phyloP scores from a whole-genome alignment of 1,139 yeast species.

The Protomyces inundatus region DNA sequence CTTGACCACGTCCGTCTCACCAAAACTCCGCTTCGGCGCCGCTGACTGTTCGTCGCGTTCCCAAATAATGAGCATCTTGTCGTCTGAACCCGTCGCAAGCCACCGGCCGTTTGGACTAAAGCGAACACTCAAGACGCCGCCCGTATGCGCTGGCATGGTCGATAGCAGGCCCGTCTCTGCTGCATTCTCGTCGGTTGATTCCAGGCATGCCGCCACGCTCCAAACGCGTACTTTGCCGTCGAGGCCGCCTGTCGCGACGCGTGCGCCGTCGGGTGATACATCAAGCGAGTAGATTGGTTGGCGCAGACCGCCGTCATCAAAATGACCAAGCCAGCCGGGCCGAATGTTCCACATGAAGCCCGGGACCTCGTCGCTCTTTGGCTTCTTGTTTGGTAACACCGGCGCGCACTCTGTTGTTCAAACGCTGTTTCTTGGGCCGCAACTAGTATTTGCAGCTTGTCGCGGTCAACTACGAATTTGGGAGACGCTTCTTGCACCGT shows the following conservation, averaged over 20 bases:
- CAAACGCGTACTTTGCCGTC: constrained; percentile 92
- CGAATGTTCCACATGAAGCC: constrained; percentile 5
- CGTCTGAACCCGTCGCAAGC: constrained; percentile 92
- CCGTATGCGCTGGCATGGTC: constrained; percentile 76
- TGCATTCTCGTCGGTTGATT: constrained; percentile 32
- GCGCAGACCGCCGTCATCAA: constrained; percentile 14
- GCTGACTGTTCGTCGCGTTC: constrained; percentile 65
- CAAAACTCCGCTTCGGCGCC: constrained; percentile 21
- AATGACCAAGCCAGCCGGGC: constrained; percentile 24
- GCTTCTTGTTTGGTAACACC: too few species aligned
- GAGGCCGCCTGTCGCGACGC: constrained; percentile 85
- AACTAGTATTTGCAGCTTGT: too few species aligned
- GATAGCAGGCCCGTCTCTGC: constrained; percentile 56
- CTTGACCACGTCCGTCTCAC: constrained; percentile 20
- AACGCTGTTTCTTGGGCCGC: too few species aligned
- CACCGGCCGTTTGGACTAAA: constrained; percentile 89
- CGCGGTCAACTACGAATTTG: too few species aligned
- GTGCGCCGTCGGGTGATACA: constrained; percentile 71
- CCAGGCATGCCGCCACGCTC: constrained; percentile 59
- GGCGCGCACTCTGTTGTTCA: too few species aligned
- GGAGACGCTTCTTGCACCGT: too few species aligned
- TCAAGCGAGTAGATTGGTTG: constrained; percentile 61
- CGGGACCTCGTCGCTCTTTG: too few species aligned
- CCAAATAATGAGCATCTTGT: constrained; percentile 86
- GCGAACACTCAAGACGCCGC: constrained; percentile 88